A percentile compares a stretch with the other conserved stretches of the same genome.
Evolutionary conservation across 2,329 filamentous ascomycete genomes (phyloP).

Genomic region (Aspergillus sp.): DNA sequence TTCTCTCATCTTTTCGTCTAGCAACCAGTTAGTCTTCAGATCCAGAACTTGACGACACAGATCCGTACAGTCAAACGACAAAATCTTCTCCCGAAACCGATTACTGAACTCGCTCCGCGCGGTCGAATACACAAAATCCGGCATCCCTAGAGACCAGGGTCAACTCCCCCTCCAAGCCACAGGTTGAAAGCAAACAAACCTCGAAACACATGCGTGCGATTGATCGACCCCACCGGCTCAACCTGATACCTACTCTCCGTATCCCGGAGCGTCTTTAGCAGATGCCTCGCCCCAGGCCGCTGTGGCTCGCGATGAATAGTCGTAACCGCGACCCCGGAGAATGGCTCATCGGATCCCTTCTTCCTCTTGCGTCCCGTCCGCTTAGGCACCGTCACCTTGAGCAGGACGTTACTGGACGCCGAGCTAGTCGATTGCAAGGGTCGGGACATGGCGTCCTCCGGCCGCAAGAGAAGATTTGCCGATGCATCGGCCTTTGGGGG

Average conservation of each 20-base stretch:
- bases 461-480: conserved; percentile 72
- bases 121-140: conserved; percentile 83
- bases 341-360: conserved; percentile 69
- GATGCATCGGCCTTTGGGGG: conserved; percentile 48
- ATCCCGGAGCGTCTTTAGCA: conserved; percentile 60
- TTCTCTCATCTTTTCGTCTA: conserved; percentile 58
- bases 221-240: conserved; percentile 70
- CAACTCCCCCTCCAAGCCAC: not conserved
- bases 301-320: conserved; percentile 16
- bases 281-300: conserved; percentile 26
- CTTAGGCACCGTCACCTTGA: conserved; percentile 84
- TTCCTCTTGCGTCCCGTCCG: conserved; percentile 84
- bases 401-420: conserved; percentile 75
- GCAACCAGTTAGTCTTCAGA: not conserved
- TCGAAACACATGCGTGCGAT: conserved; percentile 82
- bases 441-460: conserved; percentile 74
- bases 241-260: conserved; percentile 67
- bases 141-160: conserved; percentile 53
- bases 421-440: conserved; percentile 75
- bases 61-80: conserved; percentile 66
- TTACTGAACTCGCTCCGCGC: conserved; percentile 67
- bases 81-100: conserved; percentile 67
- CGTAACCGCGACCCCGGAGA: conserved; percentile 47
- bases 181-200: conserved; percentile 40
- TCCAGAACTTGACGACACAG: not conserved